Percentiles rank a stretch among this genome's conserved stretches.
Conservation (phyloP, 495 filamentous ascomycete species). For the Podospora australis region DNA sequence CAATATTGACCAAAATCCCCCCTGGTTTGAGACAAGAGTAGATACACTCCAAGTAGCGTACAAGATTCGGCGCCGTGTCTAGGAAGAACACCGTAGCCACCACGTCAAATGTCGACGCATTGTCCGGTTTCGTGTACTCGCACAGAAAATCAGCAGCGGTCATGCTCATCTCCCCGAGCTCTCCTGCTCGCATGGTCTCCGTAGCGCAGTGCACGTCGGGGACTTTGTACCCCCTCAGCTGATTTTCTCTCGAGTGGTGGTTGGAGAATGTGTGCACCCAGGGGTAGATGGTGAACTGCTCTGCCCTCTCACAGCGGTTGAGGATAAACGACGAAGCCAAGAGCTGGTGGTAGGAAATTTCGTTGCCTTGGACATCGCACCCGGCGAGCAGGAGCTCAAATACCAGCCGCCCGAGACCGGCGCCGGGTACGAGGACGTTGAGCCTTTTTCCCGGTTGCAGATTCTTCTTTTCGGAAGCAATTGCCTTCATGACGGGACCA, state of each 20-base stretch:
- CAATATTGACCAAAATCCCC: slow-evolving; percentile 83
- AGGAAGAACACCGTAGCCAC: slow-evolving; percentile 92
- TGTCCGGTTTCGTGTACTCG: slow-evolving; percentile 56
- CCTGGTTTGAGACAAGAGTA: slow-evolving; percentile 66
- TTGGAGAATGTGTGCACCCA: slow-evolving; percentile 81
- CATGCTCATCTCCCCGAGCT: slow-evolving; percentile 71
- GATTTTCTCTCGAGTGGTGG: slow-evolving; percentile 59
- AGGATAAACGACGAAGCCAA: slow-evolving; percentile 82
- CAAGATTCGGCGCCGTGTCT: slow-evolving; percentile 89
- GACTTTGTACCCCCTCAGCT: slow-evolving; percentile 61
- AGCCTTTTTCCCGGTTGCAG: slow-evolving; percentile 28
- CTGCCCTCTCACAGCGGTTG: slow-evolving; percentile 48
- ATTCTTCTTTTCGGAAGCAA: slow-evolving; percentile 48
- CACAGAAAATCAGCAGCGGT: slow-evolving; percentile 75
- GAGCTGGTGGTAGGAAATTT: slow-evolving; percentile 91
- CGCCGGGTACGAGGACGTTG: slow-evolving; percentile 79
- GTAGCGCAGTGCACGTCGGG: slow-evolving; percentile 70
- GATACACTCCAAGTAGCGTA: slow-evolving; percentile 81
- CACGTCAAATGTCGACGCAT: slow-evolving; percentile 62
- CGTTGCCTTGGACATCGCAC: slow-evolving; percentile 78
- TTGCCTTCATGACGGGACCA: slow-evolving; percentile 57
- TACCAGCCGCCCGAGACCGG: slow-evolving; percentile 79
- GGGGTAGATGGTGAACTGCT: slow-evolving; percentile 63
- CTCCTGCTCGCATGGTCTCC: slow-evolving; percentile 33
- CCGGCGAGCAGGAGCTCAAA: slow-evolving; percentile 77